phyloP scores from a whole-genome alignment of 345 rosid species.

The Clarkia xantiana region DNA sequence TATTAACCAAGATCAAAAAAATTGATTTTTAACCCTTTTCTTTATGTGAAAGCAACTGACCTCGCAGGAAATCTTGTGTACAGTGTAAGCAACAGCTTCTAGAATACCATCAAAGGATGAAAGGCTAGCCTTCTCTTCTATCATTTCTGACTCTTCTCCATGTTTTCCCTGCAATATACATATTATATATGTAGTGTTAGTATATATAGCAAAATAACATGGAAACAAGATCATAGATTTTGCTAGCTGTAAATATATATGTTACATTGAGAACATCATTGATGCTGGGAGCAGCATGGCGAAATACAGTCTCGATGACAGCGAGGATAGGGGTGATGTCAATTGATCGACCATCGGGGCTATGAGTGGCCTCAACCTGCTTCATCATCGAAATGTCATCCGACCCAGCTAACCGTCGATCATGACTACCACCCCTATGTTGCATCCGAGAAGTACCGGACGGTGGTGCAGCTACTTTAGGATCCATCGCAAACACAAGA shows the following conservation, averaged over 20 bases:
- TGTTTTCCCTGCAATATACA: slow-evolving; percentile 12
- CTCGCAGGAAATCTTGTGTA: slow-evolving; percentile 34
- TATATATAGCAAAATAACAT: too few relatives aligned
- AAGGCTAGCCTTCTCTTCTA: slow-evolving; percentile 12
- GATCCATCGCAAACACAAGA: background rate
- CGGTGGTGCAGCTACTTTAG: background rate
- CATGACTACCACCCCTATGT: slow-evolving; percentile 6
- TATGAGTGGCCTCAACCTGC: slow-evolving; percentile 32
- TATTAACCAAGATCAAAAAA: too few relatives aligned
- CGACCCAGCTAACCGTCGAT: slow-evolving; percentile 15
- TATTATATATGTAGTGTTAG: background rate
- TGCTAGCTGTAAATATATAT: background rate
- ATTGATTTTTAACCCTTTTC: too few relatives aligned
- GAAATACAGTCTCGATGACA: slow-evolving; percentile 23
- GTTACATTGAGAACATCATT: slow-evolving; percentile 18
- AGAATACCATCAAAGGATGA: slow-evolving; percentile 16
- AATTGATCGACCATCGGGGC: slow-evolving; percentile 30
- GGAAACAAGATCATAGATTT: too few relatives aligned
- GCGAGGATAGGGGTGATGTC: slow-evolving; percentile 22
- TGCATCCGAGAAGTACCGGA: slow-evolving; percentile 5
- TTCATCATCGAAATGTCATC: slow-evolving; percentile 27
- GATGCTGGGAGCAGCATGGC: slow-evolving; percentile 19
- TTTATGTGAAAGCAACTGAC: slow-evolving; percentile 5
- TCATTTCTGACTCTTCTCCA: slow-evolving; percentile 1
- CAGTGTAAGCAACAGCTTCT: slow-evolving; percentile 17